Evolutionary conservation across 1,284 basidiomycete genomes (phyloP), one percentile per base, ranked within the genome.

Genomic region (Cryptococcus sp.): DNA sequence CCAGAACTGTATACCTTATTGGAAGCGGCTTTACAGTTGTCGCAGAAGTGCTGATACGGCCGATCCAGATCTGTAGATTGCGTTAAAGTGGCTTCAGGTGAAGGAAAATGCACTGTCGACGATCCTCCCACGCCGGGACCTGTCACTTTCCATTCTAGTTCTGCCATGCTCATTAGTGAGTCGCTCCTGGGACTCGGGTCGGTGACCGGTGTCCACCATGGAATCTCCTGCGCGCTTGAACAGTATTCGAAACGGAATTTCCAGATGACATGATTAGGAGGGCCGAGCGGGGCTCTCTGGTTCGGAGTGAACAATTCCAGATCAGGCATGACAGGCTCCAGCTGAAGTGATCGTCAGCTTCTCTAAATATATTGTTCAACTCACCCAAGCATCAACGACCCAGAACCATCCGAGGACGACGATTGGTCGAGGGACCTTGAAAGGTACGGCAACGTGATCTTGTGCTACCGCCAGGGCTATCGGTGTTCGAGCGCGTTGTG

Each of bases 371-470:
- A 8, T 10, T 34, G 8, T 23, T 10, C 40, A 39, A 19, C 65
- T 44, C 43, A 70, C 72, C 77, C 77, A 78, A 37, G 76, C 72
- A 51, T 75, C 76, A 0, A 65, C 58, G 23, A 77, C 55, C 74
- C 73, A 78, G 62, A 75, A 77, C 72, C 72, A 78, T n/a, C 77
- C 77, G 4, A 78, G 64, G 1, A 73, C 67, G 37, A 75, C 55
- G 20, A 71, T 65, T 1, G 69, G 60, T n/a, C 67, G 52, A 3
- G 70, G 68, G 5, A 76, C 67, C 26, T 65, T 62, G 59, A 74
- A 77, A 16, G 75, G 75, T 3, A 67, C 62, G 10, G 59, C 53
- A 5, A 54, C 20, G 46, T 70, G 77, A 50, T 77, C 74, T 25
- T 74, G 64, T 0, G 67, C 59, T 0, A 76, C 67, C 2, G 68